These are phyloP conservation scores for Leccinellum rugosiceps DNA, from an alignment of 768 basidiomycete genomes.

Conservation along the genomic window DNA sequence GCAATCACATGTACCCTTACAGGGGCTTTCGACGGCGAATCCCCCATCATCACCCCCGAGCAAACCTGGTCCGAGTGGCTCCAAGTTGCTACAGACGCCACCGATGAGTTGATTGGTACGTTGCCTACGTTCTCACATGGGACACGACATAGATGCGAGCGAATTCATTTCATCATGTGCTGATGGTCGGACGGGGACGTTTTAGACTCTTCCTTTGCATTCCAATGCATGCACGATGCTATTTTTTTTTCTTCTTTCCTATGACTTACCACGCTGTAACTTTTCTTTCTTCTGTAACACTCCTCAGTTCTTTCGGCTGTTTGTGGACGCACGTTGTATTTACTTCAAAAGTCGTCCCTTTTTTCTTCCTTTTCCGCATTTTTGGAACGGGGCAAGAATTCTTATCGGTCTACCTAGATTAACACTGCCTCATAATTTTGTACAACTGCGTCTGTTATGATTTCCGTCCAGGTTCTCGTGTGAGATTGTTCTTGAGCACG, in stretches of 20 bases:
- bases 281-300: constrained; percentile 2
- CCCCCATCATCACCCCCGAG: constrained; percentile 18
- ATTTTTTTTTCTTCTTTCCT: background rate
- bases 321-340: constrained; percentile 13
- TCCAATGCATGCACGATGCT: constrained; percentile 5
- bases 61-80: constrained; percentile 25
- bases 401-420: constrained; percentile 27
- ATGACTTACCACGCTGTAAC: constrained; percentile 7
- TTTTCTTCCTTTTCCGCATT: constrained; percentile 1
- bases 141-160: constrained; percentile 20
- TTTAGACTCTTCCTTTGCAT: constrained; percentile 19
- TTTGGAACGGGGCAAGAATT: constrained; percentile 20
- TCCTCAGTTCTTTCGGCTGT: background rate
- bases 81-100: constrained; percentile 16
- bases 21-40: constrained; percentile 20
- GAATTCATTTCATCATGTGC: constrained; percentile 6
- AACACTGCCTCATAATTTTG: constrained; percentile 24
- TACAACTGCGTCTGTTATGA: constrained; percentile 10
- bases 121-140: background rate
- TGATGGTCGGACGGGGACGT: constrained; percentile 21
- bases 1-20: constrained; percentile 22
- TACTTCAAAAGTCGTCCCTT: constrained; percentile 8
- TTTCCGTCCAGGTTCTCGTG: background rate
- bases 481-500: constrained; percentile 5
- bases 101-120: constrained; percentile 14